Percentiles rank a stretch among this genome's conserved stretches.
These are phyloP conservation scores for Gonapodya sp. DNA, from an alignment of 192 early-diverging fungal genomes.

Conservation along the genomic window DNA sequence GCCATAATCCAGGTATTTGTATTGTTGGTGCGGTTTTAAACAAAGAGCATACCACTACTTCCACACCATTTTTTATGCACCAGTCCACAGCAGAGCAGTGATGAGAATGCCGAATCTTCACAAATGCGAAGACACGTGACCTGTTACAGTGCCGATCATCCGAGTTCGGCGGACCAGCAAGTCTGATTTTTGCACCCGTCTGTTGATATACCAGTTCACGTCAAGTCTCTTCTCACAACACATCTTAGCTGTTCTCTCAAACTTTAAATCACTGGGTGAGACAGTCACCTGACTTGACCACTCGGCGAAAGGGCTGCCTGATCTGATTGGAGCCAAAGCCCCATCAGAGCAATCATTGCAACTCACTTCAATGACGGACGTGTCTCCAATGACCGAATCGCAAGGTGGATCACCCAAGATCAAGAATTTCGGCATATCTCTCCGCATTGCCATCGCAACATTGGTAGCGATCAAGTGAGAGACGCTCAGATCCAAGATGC, in stretches of 20 bases:
- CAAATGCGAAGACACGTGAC: background rate
- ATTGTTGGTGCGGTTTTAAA: too few species aligned
- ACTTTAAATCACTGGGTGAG: background rate
- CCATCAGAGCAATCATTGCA: background rate
- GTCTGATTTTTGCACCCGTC: background rate
- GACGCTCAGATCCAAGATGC: constrained; percentile 1
- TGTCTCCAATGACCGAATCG: background rate
- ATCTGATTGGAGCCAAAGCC: background rate
- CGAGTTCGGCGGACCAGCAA: too few species aligned
- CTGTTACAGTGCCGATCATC: background rate
- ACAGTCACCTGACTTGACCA: background rate
- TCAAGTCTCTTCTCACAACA: background rate
- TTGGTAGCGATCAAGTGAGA: constrained; percentile 4
- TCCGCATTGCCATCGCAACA: background rate
- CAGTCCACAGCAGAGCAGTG: background rate
- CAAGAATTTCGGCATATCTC: background rate
- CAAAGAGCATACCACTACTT: too few species aligned
- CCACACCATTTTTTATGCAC: background rate
- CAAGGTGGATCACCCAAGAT: background rate
- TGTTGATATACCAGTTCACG: background rate
- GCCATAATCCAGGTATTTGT: too few species aligned
- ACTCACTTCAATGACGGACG: constrained; percentile 3
- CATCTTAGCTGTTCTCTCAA: background rate
- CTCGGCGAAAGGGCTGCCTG: constrained; percentile 1
- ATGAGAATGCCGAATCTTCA: background rate